Base-by-base conservation (phyloP, 1,284 basidiomycete genomes). In the Inonotus hispidus region DNA sequence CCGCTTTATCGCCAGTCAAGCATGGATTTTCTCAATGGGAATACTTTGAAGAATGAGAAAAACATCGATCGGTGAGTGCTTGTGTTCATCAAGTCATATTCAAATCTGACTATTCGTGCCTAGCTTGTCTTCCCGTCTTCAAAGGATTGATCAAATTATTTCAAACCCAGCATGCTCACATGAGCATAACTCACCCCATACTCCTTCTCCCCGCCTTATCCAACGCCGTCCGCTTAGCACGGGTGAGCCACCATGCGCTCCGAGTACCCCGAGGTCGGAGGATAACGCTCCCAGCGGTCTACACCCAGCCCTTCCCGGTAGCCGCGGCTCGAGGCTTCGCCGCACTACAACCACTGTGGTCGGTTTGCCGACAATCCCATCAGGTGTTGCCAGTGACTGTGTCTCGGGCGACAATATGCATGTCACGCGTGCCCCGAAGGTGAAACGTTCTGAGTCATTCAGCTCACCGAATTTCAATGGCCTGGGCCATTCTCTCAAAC, bases 1-100 rank as follows among this genome's bases (percentile, higher is more conserved):
- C 85, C 85, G 11, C 74, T 90, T 35, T 88, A 89, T 71, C 79
- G 87, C 63, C 88, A 90, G 74, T 90, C 87, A 39, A 90, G 88
- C 71, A 92, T 91, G 90, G 90, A 92, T 69, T 91, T 90, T 67
- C 81, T 92, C 72, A 81, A 81, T 65, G 75, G 76, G 60, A 69
- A 73, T 62, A 79, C 82, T 64, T 67, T 79, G 66, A 77, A 79
- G 65, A 78, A 80, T 62, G 81, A 78, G 64, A 78, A 83, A 58
- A 77, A 76, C 60, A 84, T 89, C 69, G 77, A 79, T 65, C 80
- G 83, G 88, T 90, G 73, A 56, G 81, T 74, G 60, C 38, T 45
- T 16, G 50, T 55, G 50, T 46, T 60, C 41, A 39, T 35, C 43
- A 54, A 27, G 50, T 25, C 27, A 47, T 59, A 45, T 35, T 32